Evolutionary conservation across 129 eudicot genomes (phyloP), one percentile per base, ranked within the genome.

Genomic region (Ambrosia artemisiifolia): DNA sequence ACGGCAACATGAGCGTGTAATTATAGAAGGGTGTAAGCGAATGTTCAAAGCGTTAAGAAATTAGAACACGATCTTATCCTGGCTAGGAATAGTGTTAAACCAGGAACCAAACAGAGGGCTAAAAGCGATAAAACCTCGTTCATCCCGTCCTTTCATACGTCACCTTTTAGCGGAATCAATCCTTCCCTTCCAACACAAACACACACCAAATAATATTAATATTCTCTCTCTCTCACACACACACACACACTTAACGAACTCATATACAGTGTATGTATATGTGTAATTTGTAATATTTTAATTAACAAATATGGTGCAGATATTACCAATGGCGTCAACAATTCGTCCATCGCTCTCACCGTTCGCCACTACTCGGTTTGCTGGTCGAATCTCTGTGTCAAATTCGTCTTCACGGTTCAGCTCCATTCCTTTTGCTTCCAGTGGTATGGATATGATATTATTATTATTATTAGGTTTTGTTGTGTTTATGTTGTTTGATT

Each of bases 301-400:
- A 33, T 51, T 33, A 61, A 53, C 16, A 66, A 44, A 72, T 68
- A 85, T 92, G 94, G 95, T 83, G 70, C 82, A 96, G 85, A 83
- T 88, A 60, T 49, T 86, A 38, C 97, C 98, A 34, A 85, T 92
- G 90, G 91, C 98, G 71, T 87, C 95, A 20, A 66, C 95, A 30
- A 73, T 87, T 59, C 82, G 86, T 48, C 96, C 91, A 13, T 84
- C 94, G 36, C 73, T 88, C 62, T 78, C 90, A 35, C 79, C 88
- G 0, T 59, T 82, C 19, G 64, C 24, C 60, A 30, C 75, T 10
- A 33, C 82, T 81, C 86, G 83, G 47, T 65, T 75, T 50, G 79
- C 48, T n/a, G 66, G 38, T 67, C 9, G 81, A 43, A 35, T 65
- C 13, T 67, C 85, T 56, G 19, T 83, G 38, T 36, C 16, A 56